A percentile compares a stretch with the other conserved stretches of the same genome.
Evolutionary conservation across 2,329 filamentous ascomycete genomes (phyloP).

Genomic region (Coniochaeta sp.): DNA sequence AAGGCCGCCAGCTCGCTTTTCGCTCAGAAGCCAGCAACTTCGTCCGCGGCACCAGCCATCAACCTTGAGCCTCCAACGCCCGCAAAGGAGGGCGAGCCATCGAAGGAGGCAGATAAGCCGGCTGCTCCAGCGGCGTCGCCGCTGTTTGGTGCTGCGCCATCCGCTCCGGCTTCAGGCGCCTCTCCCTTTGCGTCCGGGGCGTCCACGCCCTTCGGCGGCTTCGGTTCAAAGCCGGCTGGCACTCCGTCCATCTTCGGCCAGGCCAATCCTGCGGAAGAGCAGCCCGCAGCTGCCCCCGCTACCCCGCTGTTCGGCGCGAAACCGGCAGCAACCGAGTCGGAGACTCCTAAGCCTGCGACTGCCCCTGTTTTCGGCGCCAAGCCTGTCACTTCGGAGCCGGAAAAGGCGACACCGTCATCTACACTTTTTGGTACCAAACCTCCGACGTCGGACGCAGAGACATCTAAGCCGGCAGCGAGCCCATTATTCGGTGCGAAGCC

Average conservation of each 20-base stretch:
- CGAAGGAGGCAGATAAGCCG: slow-evolving; percentile 11
- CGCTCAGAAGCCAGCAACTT: slow-evolving; percentile 19
- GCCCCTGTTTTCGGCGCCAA: background rate
- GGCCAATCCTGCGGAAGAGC: background rate
- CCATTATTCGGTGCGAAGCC: slow-evolving; percentile 7
- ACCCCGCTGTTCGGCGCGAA: slow-evolving; percentile 6
- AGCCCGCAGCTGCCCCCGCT: slow-evolving; percentile 1
- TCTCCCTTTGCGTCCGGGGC: slow-evolving; percentile 7
- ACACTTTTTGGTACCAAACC: slow-evolving; percentile 14
- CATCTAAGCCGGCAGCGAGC: slow-evolving; percentile 3
- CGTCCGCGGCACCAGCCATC: slow-evolving; percentile 14
- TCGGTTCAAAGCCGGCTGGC: background rate
- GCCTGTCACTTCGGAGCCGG: background rate
- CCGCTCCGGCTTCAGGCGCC: slow-evolving; percentile 4
- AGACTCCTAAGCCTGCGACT: slow-evolving; percentile 8
- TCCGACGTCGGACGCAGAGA: background rate
- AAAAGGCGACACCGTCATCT: slow-evolving; percentile 8
- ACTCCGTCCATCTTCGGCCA: background rate
- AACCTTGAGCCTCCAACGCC: slow-evolving; percentile 13
- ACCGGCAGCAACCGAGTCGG: background rate
- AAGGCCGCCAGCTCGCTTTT: slow-evolving; percentile 26
- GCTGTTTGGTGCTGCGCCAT: background rate
- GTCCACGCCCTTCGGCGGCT: slow-evolving; percentile 10
- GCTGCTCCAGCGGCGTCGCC: background rate
- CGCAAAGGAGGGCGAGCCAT: background rate